These are phyloP conservation scores for Diaporthe vexans DNA, from an alignment of 2,329 filamentous ascomycete species.

Conservation along the genomic window DNA sequence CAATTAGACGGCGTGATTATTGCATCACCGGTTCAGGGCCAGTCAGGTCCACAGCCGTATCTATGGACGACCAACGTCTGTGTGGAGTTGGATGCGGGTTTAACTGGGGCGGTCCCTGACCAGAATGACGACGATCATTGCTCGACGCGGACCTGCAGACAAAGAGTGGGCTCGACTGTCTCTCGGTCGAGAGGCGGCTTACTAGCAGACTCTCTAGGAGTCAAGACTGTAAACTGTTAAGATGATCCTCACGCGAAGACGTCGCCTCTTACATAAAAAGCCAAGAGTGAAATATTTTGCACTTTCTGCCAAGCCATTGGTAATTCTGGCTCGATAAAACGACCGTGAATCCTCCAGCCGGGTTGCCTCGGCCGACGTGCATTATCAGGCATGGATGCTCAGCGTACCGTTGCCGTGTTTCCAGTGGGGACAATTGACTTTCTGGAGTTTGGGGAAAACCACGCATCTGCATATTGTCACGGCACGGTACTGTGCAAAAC, in stretches of 20 bases:
- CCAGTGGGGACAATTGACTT: too few relatives aligned
- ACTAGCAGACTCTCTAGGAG: conserved; percentile 18
- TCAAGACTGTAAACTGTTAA: background rate
- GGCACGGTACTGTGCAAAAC: background rate
- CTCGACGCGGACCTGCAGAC: conserved; percentile 22
- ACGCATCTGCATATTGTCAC: background rate
- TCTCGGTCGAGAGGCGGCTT: background rate
- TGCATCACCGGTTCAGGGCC: conserved; percentile 20
- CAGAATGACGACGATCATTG: conserved; percentile 13
- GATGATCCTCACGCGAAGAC: background rate
- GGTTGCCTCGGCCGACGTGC: background rate
- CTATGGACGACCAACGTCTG: conserved; percentile 14
- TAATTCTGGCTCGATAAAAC: conserved; percentile 23
- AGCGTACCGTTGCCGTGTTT: background rate
- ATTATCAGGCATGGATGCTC: background rate
- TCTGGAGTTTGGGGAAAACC: background rate
- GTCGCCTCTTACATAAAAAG: conserved; percentile 24
- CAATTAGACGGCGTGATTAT: conserved; percentile 30
- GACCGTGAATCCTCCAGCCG: background rate
- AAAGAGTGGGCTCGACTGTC: background rate
- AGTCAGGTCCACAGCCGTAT: conserved; percentile 10
- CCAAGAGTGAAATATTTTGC: conserved; percentile 26
- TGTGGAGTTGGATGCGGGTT: conserved; percentile 26
- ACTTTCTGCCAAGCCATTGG: conserved; percentile 7
- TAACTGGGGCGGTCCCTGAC: conserved; percentile 26